Evolutionary conservation across 2,329 filamentous ascomycete genomes (phyloP).

Genomic region (Talaromyces amestolkiae): DNA sequence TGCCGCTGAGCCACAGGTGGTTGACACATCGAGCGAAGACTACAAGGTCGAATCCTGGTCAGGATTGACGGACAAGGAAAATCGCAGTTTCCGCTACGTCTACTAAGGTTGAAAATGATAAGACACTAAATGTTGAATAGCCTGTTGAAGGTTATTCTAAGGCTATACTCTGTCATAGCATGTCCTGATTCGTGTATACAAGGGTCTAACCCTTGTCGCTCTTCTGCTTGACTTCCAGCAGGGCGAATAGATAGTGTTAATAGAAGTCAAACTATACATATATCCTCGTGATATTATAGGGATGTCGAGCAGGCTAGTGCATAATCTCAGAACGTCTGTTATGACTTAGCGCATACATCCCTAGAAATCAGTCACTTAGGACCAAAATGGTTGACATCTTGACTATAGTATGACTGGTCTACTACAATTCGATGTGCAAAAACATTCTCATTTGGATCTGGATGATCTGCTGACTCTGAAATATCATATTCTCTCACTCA

Average conservation of each 20-base stretch:
- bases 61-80: slow-evolving; percentile 37
- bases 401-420: too few relatives aligned
- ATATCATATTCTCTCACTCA: neutral
- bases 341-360: neutral
- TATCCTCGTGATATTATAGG: neutral
- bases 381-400: neutral
- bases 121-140: neutral
- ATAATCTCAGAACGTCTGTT: neutral
- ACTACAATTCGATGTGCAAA: neutral
- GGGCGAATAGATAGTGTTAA: neutral
- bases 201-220: neutral
- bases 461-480: neutral
- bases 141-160: neutral
- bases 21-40: slow-evolving; percentile 24
- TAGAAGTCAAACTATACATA: neutral
- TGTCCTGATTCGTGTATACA: neutral
- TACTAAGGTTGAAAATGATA: slow-evolving; percentile 27
- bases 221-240: neutral
- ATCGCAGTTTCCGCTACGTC: slow-evolving; percentile 34
- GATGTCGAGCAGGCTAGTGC: neutral
- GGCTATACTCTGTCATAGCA: neutral
- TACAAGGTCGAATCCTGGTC: slow-evolving; percentile 25
- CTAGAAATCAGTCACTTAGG: neutral
- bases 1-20: slow-evolving; percentile 16
- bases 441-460: too few relatives aligned